phyloP scores from a whole-genome alignment of 352 stramenopile species.

The Pythium brassicae region DNA sequence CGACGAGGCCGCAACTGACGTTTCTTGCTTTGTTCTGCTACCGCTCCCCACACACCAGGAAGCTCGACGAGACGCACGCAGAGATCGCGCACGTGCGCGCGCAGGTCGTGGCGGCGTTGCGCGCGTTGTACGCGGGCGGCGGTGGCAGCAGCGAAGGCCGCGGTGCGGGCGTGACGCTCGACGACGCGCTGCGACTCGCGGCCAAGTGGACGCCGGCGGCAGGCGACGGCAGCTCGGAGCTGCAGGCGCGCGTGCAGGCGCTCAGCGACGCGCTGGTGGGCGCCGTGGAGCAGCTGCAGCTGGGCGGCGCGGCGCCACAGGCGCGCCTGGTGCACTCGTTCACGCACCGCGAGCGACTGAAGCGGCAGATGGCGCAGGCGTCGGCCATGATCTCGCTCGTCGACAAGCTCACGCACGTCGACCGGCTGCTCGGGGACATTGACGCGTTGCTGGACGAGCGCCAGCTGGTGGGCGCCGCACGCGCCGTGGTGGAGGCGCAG shows the following conservation, averaged over 20 bases:
- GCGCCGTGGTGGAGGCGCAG: conserved; percentile 33
- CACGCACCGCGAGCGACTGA: conserved; percentile 50
- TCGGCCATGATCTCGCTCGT: conserved; percentile 55
- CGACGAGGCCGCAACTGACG: too few species aligned
- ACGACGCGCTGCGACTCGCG: conserved; percentile 59
- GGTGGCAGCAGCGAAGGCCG: conserved; percentile 8
- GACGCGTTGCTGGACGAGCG: conserved; percentile 42
- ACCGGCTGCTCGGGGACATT: conserved; percentile 42
- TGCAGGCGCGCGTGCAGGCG: conserved; percentile 41
- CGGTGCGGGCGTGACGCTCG: conserved; percentile 39
- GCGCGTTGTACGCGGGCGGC: conserved; percentile 48
- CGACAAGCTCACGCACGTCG: conserved; percentile 64
- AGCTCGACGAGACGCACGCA: conserved; percentile 58
- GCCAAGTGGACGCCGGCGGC: conserved; percentile 32
- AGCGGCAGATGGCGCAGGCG: conserved; percentile 58
- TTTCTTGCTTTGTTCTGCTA: background rate
- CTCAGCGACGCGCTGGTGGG: conserved; percentile 41
- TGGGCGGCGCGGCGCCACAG: conserved; percentile 21
- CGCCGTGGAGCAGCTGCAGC: conserved; percentile 48
- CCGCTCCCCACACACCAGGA: conserved; percentile 21
- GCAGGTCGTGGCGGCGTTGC: conserved; percentile 55
- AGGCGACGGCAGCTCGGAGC: conserved; percentile 23
- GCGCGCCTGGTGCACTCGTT: conserved; percentile 47
- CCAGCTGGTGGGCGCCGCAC: conserved; percentile 41
- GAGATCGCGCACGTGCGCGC: conserved; percentile 54